A percentile compares a stretch with the other conserved stretches of the same genome.
These are phyloP conservation scores for Oryza glumipatula DNA, from an alignment of 176 grass and related monocot species.

Conservation along the genomic window DNA sequence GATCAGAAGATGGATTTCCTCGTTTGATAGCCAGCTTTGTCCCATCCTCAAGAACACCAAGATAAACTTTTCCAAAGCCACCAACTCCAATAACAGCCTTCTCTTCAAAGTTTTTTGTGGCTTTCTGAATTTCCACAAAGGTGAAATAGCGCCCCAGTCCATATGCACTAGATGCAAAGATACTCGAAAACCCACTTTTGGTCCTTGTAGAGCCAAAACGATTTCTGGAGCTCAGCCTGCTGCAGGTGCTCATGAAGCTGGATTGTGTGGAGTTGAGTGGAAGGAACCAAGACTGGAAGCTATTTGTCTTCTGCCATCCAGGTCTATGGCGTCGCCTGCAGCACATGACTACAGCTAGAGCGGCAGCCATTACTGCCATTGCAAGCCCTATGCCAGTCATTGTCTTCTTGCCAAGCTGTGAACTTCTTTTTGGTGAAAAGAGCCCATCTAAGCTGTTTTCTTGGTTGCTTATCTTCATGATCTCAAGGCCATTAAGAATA, in stretches of 20 bases:
- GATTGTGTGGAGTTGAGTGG: conserved; percentile 72
- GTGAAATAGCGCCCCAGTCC: conserved; percentile 78
- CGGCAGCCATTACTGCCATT: conserved; percentile 50
- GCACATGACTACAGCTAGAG: conserved; percentile 53
- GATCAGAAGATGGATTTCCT: conserved; percentile 86
- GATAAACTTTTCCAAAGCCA: conserved; percentile 94
- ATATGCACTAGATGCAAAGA: conserved; percentile 79
- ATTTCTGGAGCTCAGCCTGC: conserved; percentile 68
- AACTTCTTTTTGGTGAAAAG: conserved; percentile 58
- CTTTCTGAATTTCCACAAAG: conserved; percentile 82
- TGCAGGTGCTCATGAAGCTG: conserved; percentile 76
- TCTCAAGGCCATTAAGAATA: conserved; percentile 90
- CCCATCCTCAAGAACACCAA: conserved; percentile 77
- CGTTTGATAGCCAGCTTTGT: conserved; percentile 89
- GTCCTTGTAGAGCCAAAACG: conserved; percentile 77
- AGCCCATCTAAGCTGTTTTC: conserved; percentile 79
- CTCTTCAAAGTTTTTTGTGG: conserved; percentile 94
- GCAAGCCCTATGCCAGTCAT: conserved; percentile 64
- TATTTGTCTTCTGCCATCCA: conserved; percentile 74
- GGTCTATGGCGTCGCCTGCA: conserved; percentile 52
- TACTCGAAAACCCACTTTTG: conserved; percentile 73
- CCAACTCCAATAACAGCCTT: conserved; percentile 81
- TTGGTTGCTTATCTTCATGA: conserved; percentile 94
- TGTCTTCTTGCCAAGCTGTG: conserved; percentile 45
- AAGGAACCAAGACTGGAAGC: conserved; percentile 87